These are phyloP conservation scores for Kingdonia uniflora DNA, from an alignment of 164 flowering plant species.

Conservation along the genomic window DNA sequence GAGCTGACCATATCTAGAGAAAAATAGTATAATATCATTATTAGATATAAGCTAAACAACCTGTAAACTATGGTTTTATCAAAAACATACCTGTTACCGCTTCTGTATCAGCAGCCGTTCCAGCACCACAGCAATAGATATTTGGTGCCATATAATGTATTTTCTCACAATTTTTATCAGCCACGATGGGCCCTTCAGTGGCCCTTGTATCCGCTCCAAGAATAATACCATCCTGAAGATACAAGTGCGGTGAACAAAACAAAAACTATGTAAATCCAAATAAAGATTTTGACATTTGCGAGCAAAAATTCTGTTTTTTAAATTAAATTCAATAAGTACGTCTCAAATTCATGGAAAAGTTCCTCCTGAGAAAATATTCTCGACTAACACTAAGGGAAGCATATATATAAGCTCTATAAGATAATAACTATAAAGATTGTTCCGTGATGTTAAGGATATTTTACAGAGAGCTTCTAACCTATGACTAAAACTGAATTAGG, in stretches of 20 bases:
- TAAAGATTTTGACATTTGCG: not conserved
- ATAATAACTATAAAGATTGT: too few species aligned
- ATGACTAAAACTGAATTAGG: too few species aligned
- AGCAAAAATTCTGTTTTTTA: not conserved
- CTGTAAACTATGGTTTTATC: not conserved
- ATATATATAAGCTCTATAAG: too few species aligned
- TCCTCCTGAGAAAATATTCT: too few species aligned
- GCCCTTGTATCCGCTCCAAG: slow-evolving; percentile 98
- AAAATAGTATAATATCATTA: not conserved
- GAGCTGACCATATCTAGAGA: slow-evolving; percentile 89
- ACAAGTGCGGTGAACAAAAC: not conserved
- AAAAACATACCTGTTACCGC: slow-evolving; percentile 72
- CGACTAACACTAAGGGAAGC: too few species aligned
- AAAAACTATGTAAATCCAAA: not conserved
- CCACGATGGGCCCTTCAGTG: slow-evolving; percentile 87
- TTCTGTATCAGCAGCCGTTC: slow-evolving; percentile 94
- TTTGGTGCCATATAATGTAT: slow-evolving; percentile 98
- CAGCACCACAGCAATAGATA: slow-evolving; percentile 92
- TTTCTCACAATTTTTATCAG: slow-evolving; percentile 91
- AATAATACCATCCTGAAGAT: slow-evolving; percentile 81
- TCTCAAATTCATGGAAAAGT: too few species aligned
- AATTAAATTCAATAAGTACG: too few species aligned
- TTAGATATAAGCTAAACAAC: not conserved
- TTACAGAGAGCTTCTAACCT: too few species aligned
- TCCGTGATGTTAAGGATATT: too few species aligned